Base-by-base conservation (phyloP, 805 yeast species). In the Lipomyces chichibuensis region DNA sequence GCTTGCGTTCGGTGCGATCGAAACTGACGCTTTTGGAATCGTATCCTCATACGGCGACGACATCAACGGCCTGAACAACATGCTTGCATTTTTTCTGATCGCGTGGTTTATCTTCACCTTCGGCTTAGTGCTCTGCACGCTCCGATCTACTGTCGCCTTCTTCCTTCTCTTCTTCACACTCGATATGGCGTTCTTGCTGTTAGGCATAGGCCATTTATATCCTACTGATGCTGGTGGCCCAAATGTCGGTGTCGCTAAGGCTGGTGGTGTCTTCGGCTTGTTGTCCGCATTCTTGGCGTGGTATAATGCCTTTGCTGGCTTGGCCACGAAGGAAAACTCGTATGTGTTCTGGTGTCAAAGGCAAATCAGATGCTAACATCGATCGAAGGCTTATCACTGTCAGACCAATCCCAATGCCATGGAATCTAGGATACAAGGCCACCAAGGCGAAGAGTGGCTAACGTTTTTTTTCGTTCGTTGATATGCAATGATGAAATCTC, bases 91-190 rank as follows among this genome's bases (percentile, higher is more conserved):
- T 74, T 88, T 78, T 74, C 74, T 88, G 49, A 65, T 87, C 20
- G 90, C 86, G 6, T 88, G 92, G 92, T 76, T 84, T 20, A 77
- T 88, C 37, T 87, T 88, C 77, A 87, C 91, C 0, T 80, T 83
- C 37, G 81, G 86, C 65, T 72, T 88, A 63, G 72, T 82, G 27
- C 59, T 85, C 55, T 82, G 86, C 73, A 88, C 91, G 2, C 73
- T 86, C 74, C 84, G 87, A 72, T 86, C 92, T 3, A 88, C 92
- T 1, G 82, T 87, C 25, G 86, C 88, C 60, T 86, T 88, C 80
- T 85, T 86, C 73, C 67, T 80, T 2, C 80, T 88, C 73, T 87
- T 87, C 74, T 81, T 85, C 77, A 74, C 81, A 66, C 79, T 88
- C 61, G 80, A 78, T 32, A 60, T 87, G 5, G 86, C 91, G 0